Evolutionary conservation across 768 basidiomycete species (phyloP).

Genomic region (Lactifluus subvellereus): DNA sequence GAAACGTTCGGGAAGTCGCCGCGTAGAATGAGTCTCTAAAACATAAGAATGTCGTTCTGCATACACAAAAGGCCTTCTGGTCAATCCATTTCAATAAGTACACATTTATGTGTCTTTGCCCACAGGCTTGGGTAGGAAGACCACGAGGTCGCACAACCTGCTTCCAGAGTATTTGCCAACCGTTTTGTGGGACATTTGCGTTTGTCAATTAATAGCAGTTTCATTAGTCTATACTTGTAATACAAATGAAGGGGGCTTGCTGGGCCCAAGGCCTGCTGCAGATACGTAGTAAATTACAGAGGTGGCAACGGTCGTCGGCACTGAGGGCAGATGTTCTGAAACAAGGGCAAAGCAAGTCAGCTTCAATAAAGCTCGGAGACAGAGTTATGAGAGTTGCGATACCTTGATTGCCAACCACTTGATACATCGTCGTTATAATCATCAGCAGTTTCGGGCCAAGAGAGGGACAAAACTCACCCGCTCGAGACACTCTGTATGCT

Average conservation of each 20-base stretch:
- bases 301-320: conserved; percentile 82
- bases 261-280: background rate
- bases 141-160: no score
- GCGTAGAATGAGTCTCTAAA: no score
- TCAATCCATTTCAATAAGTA: no score
- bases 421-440: conserved; percentile 25
- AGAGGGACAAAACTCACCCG: conserved; percentile 40
- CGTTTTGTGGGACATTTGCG: background rate
- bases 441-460: background rate
- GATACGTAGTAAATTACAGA: conserved; percentile 38
- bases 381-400: background rate
- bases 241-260: background rate
- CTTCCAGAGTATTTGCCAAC: background rate
- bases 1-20: no score
- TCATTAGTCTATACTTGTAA: conserved; percentile 9
- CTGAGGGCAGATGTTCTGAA: conserved; percentile 85
- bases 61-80: no score
- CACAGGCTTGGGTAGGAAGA: no score
- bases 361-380: background rate
- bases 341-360: background rate
- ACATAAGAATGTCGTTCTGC: no score
- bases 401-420: conserved; percentile 75
- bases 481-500: conserved; percentile 88
- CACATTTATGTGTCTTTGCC: no score
- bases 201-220: background rate